Evolutionary conservation across 2,329 filamentous ascomycete genomes (phyloP), one percentile per base, ranked within the genome.

Genomic region (Dactylonectria macrodidyma): DNA sequence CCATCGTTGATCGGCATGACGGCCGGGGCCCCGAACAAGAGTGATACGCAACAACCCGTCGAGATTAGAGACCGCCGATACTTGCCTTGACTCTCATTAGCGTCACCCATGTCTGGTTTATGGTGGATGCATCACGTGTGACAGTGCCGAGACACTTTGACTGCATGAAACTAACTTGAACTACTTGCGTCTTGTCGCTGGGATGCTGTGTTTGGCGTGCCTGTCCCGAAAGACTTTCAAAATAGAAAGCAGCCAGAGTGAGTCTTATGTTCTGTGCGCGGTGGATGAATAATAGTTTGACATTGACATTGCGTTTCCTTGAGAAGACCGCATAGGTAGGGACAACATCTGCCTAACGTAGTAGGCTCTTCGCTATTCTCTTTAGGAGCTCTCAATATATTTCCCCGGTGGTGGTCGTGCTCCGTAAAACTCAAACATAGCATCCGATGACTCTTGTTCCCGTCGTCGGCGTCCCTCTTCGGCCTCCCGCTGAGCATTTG

Each of bases 361-460:
- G 26, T 7, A 30, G 26, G 4, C 26, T 30, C 26, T 16, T 44
- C 54, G 34, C 41, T 8, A 14, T 30, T 26, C 9, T 41, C 51
- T 24, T 58, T 30, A 62, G 9, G 59, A 63, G 33, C 65, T 67
- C 55, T 59, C 65, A 4, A 59, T 19, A 58, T 52, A 63, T 44
- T 63, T 19, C 26, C 59, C 65, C 8, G 65, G 65, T 5, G 54
- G 55, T 6, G 65, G 65, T 10, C 59, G 30, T 9, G 59, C 60
- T 5, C 60, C 59, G 34, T 67, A 67, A 50, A 67, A 67, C 26
- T 52, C 34, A 38, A 59, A 44, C 65, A 67, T 55, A 9, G 56
- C 50, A 19, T 57, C 51, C 9, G 63, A 66, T 14, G 50, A 38
- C 16, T 61, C 57, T 19, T 51, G 51, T 30, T 66, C 63, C 34